Evolutionary conservation across 331 rosid genomes (phyloP), one percentile per base, ranked within the genome.

Genomic region (Malus hybrid): DNA sequence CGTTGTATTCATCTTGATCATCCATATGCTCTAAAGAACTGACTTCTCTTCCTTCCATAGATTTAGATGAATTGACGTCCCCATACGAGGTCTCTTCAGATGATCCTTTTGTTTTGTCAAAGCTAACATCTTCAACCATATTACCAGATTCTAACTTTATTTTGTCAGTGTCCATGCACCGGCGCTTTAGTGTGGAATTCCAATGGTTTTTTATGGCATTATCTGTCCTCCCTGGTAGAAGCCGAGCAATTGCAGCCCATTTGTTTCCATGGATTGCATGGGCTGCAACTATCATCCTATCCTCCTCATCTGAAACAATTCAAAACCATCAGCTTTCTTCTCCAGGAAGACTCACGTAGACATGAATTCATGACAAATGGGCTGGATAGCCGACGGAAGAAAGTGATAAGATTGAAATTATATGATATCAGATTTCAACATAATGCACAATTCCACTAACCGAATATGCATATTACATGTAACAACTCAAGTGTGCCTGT

Each of bases 141-240:
- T 71, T 73, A 46, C 85, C 81, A 44, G 86, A 48, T 80, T 83
- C 88, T 22, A 79, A 65, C 81, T 82, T 85, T 7, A 75, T 67
- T 66, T 78, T 90, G 70, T 76, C 88, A 75, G 55, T 70, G 42
- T 83, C 92, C 57, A 80, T 67, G 70, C 93, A 82, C 15, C 89
- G 87, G 33, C 93, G 96, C 84, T 88, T 84, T 75, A 92, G 79
- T 50, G 86, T 89, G 74, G 94, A 85, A 79, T 89, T 89, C 94
- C 91, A 89, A 31, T 87, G 91, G 36, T 89, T 89, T 84, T 87
- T 89, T 56, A 89, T 89, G 55, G 94, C 87, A 70, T 87, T 89
- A 72, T 89, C 94, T 5, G 91, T 89, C 86, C 94, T 82, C 36
- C 94, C 94, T 18, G 84, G 86, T 75, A 89, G 73, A 77, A 89